phyloP scores from a whole-genome alignment of 2,329 filamentous ascomycete genomes.

The Fusarium musae region DNA sequence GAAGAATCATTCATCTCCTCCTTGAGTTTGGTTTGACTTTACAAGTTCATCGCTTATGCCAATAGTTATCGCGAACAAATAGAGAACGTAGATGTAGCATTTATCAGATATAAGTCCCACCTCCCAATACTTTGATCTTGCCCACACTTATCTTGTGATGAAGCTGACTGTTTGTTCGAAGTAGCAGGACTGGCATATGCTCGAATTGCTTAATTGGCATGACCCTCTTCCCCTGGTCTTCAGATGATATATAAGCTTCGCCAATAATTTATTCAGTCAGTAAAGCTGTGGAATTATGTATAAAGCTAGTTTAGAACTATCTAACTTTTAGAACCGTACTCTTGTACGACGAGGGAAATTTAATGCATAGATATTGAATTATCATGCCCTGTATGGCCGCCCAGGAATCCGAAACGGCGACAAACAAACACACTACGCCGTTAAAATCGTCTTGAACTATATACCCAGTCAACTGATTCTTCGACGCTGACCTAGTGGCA shows the following conservation, averaged over 20 bases:
- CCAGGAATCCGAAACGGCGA: no score
- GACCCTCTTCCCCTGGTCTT: no score
- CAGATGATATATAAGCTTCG: no score
- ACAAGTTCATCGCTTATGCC: not conserved
- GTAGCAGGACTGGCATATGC: not conserved
- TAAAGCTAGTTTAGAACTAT: not conserved
- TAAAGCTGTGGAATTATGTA: no score
- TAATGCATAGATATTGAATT: no score
- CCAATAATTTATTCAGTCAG: no score
- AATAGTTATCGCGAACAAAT: no score
- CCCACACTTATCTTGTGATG: not conserved
- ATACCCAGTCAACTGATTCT: not conserved
- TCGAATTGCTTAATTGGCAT: not conserved
- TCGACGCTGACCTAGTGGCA: not conserved
- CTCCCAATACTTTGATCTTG: not conserved
- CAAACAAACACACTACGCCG: no score
- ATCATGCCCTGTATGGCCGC: no score
- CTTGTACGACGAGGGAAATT: not conserved
- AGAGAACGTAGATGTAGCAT: not conserved
- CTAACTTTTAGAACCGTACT: no score
- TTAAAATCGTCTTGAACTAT: no score
- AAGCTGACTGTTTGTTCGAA: not conserved
- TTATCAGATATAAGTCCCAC: not conserved
- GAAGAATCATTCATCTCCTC: not conserved
- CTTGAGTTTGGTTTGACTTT: not conserved